Base-by-base conservation (phyloP, 805 yeast species). In the Candida patagonica region DNA sequence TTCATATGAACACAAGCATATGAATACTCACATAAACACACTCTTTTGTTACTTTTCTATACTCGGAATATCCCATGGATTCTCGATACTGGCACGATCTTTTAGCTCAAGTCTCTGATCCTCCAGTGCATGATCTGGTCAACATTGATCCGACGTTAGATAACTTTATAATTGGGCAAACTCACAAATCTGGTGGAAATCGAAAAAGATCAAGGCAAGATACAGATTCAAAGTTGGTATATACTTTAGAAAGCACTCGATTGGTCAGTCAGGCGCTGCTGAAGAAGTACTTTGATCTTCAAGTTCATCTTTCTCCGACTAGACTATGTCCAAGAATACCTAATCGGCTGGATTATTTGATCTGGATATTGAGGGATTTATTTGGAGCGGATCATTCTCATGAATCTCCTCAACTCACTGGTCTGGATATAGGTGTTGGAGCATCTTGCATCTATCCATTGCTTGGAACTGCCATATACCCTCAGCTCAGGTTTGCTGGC, bases 371-470 rank as follows among this genome's bases (percentile, higher is more conserved):
- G 24, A 48, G 48, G 25, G 37, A 55, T 7, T 38, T 52, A n/a
- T 5, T 44, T 31, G 30, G 37, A 38, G 8, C 50, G 5, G 17
- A 3, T 31, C 15, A n/a, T n/a, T n/a, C n/a, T n/a, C n/a, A n/a
- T n/a, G n/a, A 30, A 12, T 20, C 35, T 31, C 9, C 9, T 10
- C 9, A 5, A 6, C 19, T 40, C 13, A 19, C 6, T 4, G 47
- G 37, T 1, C 37, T 68, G n/a, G 75, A 71, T 44, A 56, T 70
- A 13, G 78, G 78, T 1, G 67, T 73, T 0, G 77, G 78, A 1
- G 66, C 68, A 17, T 56, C 66, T 30, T 68, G 68, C 3, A 66
- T 73, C 1, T 73, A 72, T 49, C 67, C 74, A 2, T 40, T 73
- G 1, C 43, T 73, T 24, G 71, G 60, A 5, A 42, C 55, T 21